Percentiles rank a stretch among this genome's conserved stretches.
Evolutionary conservation across 805 yeast species (phyloP).

Genomic region (Maudiozyma turicensis): DNA sequence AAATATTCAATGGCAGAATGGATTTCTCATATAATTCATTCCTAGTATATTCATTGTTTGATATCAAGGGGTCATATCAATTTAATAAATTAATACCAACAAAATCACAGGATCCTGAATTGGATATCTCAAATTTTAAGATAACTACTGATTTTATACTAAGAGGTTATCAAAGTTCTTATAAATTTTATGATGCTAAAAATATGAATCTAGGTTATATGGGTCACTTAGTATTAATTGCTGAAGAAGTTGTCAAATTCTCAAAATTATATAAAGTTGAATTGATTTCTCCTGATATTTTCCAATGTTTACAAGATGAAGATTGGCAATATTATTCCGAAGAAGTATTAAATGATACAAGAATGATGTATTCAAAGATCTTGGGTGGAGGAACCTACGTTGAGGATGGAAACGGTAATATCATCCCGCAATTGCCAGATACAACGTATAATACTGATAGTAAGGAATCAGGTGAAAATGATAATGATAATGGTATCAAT

Average conservation of each 20-base stretch:
- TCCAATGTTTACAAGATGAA: slow-evolving; percentile 12
- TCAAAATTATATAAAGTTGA: slow-evolving; percentile 32
- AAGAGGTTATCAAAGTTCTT: slow-evolving; percentile 50
- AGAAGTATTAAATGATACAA: slow-evolving; percentile 24
- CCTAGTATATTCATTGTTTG: slow-evolving; percentile 35
- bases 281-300: slow-evolving; percentile 23
- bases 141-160: slow-evolving; percentile 47
- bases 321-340: slow-evolving; percentile 24
- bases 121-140: slow-evolving; percentile 34
- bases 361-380: slow-evolving; percentile 27
- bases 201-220: slow-evolving; percentile 78
- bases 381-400: slow-evolving; percentile 26
- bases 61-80: slow-evolving; percentile 6
- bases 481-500: neutral
- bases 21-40: slow-evolving; percentile 78
- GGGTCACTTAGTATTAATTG: slow-evolving; percentile 88
- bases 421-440: slow-evolving; percentile 14
- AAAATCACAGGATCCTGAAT: neutral
- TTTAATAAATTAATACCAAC: slow-evolving; percentile 32
- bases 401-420: slow-evolving; percentile 19
- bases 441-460: neutral
- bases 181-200: slow-evolving; percentile 46
- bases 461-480: neutral
- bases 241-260: slow-evolving; percentile 92
- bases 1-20: slow-evolving; percentile 76